A percentile compares a stretch with the other conserved stretches of the same genome.
These are phyloP conservation scores for Peniophora sp. DNA, from an alignment of 1,284 basidiomycete genomes.

Conservation along the genomic window DNA sequence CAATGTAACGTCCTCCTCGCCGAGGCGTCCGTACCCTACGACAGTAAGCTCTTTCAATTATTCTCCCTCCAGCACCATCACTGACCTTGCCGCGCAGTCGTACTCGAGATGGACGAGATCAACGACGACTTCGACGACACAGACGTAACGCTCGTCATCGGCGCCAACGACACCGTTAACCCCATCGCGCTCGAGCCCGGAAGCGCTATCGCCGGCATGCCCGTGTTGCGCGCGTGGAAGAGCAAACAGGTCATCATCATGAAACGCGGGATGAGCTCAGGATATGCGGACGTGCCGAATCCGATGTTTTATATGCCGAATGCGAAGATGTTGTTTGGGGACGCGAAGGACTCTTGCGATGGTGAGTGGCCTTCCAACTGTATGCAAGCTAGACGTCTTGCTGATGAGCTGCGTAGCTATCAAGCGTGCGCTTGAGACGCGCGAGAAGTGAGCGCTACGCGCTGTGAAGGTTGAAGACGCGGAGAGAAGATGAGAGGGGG, in stretches of 20 bases:
- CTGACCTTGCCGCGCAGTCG: constrained; percentile 39
- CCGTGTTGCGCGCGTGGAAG: constrained; percentile 85
- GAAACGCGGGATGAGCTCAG: constrained; percentile 82
- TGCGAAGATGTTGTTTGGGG: constrained; percentile 84
- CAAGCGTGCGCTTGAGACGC: too few relatives aligned
- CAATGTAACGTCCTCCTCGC: constrained; percentile 84
- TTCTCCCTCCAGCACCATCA: background rate
- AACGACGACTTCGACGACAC: constrained; percentile 83
- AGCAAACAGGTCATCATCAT: constrained; percentile 85
- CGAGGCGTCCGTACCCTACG: constrained; percentile 83
- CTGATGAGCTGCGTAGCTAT: too few relatives aligned
- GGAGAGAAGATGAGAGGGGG: too few relatives aligned
- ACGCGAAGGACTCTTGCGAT: constrained; percentile 82
- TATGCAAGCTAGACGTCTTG: background rate
- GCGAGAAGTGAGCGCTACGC: too few relatives aligned
- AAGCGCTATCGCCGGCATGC: constrained; percentile 83
- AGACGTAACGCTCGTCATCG: constrained; percentile 78
- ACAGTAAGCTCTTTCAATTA: constrained; percentile 48
- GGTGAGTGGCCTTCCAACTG: constrained; percentile 32
- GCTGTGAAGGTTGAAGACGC: too few relatives aligned
- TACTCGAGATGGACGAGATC: constrained; percentile 88
- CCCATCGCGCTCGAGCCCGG: constrained; percentile 83
- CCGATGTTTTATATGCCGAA: constrained; percentile 86
- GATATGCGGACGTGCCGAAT: constrained; percentile 82
- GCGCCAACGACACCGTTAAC: constrained; percentile 88